Evolutionary conservation across 306 rosid genomes (phyloP).

Genomic region (Casuarina glauca): DNA sequence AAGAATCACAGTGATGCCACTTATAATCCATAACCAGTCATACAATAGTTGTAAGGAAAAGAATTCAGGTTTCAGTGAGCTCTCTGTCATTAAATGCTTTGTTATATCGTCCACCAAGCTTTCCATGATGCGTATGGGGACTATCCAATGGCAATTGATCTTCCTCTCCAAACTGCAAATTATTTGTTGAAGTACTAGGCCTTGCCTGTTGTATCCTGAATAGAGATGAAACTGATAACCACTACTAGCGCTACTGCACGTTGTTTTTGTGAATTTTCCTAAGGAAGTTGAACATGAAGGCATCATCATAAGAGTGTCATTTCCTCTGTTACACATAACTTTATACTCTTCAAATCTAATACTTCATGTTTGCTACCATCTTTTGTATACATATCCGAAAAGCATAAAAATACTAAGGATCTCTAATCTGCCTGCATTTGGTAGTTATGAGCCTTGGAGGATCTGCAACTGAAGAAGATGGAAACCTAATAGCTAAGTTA

Average conservation of each 20-base stretch:
- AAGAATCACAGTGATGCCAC: neutral
- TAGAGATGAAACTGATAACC: neutral
- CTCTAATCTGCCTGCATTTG: constrained; percentile 24
- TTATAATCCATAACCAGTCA: neutral
- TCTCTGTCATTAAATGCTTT: neutral
- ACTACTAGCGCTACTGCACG: neutral
- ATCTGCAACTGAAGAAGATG: constrained; percentile 84
- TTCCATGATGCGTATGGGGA: neutral
- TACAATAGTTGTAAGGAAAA: neutral
- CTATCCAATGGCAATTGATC: neutral
- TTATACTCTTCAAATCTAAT: neutral
- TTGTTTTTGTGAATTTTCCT: neutral
- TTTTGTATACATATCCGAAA: constrained; percentile 1
- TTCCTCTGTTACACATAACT: neutral
- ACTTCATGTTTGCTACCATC: neutral
- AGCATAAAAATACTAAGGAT: neutral
- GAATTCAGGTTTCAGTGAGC: neutral
- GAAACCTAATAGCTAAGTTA: constrained; percentile 57
- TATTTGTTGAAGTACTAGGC: too few species aligned
- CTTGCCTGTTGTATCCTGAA: neutral
- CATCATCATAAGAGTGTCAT: neutral
- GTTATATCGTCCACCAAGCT: neutral
- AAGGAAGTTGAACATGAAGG: neutral
- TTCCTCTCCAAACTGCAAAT: neutral
- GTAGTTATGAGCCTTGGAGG: constrained; percentile 86